phyloP scores from a whole-genome alignment of 306 rosid species.

The Acacia confusa region DNA sequence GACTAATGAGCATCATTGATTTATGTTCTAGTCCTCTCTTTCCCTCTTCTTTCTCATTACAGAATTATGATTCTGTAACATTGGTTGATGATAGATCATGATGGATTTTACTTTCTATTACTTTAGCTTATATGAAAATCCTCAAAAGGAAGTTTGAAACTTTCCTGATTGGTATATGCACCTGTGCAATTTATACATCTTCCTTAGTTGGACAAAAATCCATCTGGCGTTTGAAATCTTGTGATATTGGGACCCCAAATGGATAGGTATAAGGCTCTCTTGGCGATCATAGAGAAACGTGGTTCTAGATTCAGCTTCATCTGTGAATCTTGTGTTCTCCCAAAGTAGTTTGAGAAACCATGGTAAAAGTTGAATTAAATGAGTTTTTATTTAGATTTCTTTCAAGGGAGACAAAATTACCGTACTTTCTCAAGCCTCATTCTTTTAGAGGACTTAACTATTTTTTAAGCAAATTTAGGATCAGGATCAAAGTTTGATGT shows the following conservation, averaged over 20 bases:
- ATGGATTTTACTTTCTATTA: not conserved
- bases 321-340: not conserved
- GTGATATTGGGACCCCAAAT: not conserved
- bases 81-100: not conserved
- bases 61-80: no score
- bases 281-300: not conserved
- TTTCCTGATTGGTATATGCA: not conserved
- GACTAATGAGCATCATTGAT: no score
- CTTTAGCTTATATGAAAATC: not conserved
- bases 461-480: not conserved
- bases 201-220: not conserved
- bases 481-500: constrained; percentile 10
- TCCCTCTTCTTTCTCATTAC: no score
- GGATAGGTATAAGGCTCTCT: not conserved
- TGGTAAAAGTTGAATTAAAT: constrained; percentile 3
- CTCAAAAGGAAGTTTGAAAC: not conserved
- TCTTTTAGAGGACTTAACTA: not conserved
- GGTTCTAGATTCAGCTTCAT: constrained; percentile 5
- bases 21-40: no score
- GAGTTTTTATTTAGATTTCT: not conserved
- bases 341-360: not conserved
- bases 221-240: constrained; percentile 3
- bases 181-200: not conserved
- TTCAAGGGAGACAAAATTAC: not conserved
- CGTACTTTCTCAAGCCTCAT: not conserved